A percentile compares a stretch with the other conserved stretches of the same genome.
Conservation (phyloP, 805 yeast genomes). For the Huiozyma naganishii region DNA sequence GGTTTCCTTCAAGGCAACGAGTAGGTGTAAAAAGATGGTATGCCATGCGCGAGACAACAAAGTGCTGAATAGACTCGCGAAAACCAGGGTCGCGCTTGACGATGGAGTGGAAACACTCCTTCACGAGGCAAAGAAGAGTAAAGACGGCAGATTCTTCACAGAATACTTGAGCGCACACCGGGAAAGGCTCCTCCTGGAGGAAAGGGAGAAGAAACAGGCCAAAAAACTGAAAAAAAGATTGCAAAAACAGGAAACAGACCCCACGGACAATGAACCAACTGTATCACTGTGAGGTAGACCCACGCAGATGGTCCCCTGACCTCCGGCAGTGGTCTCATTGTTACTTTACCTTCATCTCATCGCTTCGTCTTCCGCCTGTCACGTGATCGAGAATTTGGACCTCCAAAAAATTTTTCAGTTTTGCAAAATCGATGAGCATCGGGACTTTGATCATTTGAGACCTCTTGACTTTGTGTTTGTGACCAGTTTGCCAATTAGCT, state of each 20-base stretch:
- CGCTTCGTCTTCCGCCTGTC: background rate
- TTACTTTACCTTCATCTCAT: background rate
- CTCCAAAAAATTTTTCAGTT: background rate
- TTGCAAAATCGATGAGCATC: too few relatives aligned
- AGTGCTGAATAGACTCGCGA: constrained; percentile 49
- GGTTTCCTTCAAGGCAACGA: constrained; percentile 57
- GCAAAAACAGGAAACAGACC: background rate
- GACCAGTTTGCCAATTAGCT: too few relatives aligned
- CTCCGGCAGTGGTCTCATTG: background rate
- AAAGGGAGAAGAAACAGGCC: constrained; percentile 11
- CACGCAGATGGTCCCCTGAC: background rate
- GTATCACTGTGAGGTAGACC: background rate
- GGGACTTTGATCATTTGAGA: background rate
- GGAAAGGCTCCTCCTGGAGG: constrained; percentile 16
- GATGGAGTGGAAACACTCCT: constrained; percentile 16
- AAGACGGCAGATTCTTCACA: constrained; percentile 18
- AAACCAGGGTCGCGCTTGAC: constrained; percentile 47
- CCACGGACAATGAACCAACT: background rate
- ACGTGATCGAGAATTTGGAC: background rate
- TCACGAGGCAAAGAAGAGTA: constrained; percentile 24
- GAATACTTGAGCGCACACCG: constrained; percentile 10
- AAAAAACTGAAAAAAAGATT: constrained; percentile 9
- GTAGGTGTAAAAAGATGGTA: constrained; percentile 40
- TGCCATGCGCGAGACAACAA: constrained; percentile 49
- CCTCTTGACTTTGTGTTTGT: background rate